phyloP scores from a whole-genome alignment of 2,329 filamentous ascomycete genomes.

The Pyrenophora seminiperda region DNA sequence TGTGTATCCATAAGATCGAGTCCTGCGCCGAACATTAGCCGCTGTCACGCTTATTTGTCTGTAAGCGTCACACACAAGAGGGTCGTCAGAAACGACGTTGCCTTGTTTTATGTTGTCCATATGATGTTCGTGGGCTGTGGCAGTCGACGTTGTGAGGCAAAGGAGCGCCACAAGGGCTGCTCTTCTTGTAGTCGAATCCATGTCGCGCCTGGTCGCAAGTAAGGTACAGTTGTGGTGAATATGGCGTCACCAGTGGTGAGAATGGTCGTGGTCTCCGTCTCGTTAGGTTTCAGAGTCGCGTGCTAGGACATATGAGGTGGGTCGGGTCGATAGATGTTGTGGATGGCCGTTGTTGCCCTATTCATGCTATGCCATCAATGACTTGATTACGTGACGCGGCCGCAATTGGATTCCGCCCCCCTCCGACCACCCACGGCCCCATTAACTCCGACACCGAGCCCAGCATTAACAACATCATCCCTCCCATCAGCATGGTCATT shows the following conservation, averaged over 20 bases:
- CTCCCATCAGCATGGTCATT: conserved; percentile 31
- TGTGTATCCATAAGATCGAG: conserved; percentile 89
- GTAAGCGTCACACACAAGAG: conserved; percentile 37
- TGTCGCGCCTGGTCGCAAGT: conserved; percentile 12
- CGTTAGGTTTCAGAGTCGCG: conserved; percentile 16
- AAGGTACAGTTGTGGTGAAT: conserved; percentile 1
- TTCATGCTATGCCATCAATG: conserved; percentile 29
- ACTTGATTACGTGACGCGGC: conserved; percentile 32
- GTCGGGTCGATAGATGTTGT: neutral
- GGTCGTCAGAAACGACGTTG: conserved; percentile 43
- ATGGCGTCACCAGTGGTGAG: conserved; percentile 8
- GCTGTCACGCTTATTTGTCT: neutral
- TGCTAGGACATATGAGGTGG: neutral
- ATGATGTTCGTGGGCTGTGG: conserved; percentile 49
- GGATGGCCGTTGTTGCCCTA: conserved; percentile 15
- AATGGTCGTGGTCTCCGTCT: neutral
- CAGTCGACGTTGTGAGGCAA: conserved; percentile 32
- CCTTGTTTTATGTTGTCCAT: conserved; percentile 48
- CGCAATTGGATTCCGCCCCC: conserved; percentile 29
- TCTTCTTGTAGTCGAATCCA: conserved; percentile 16
- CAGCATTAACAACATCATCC: conserved; percentile 3
- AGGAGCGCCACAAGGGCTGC: conserved; percentile 30
- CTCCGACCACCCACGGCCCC: conserved; percentile 11
- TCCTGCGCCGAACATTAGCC: conserved; percentile 58
- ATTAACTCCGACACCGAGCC: conserved; percentile 7